These are phyloP conservation scores for Streptanthus diversifolius DNA, from an alignment of 345 rosid genomes.

Conservation along the genomic window DNA sequence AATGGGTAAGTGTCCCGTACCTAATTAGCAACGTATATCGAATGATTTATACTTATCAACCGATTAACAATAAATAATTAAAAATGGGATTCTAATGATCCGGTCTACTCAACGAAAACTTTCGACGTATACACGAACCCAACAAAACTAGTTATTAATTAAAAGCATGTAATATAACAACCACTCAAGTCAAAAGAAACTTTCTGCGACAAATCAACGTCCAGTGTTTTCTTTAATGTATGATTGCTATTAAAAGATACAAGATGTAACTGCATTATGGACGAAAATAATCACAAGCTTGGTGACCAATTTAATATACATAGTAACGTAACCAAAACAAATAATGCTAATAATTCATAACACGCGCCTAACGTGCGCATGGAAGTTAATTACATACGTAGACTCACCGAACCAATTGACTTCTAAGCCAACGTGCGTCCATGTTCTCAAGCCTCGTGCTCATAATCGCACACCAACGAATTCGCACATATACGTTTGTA, in stretches of 20 bases:
- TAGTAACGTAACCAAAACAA: not conserved
- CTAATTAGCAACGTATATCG: conserved; percentile 5
- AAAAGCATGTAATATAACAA: too few species aligned
- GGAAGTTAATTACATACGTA: conserved; percentile 2
- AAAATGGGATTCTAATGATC: conserved; percentile 10
- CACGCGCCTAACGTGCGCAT: conserved; percentile 7
- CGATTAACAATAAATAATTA: not conserved
- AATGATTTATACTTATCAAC: conserved; percentile 12
- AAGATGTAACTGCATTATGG: not conserved
- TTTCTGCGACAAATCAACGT: not conserved
- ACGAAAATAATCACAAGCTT: conserved; percentile 5
- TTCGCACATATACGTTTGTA: not conserved
- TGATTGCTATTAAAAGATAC: not conserved
- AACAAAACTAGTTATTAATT: not conserved
- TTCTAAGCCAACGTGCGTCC: conserved; percentile 38
- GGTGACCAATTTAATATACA: not conserved
- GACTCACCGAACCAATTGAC: conserved; percentile 24
- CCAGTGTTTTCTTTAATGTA: not conserved
- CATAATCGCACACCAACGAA: conserved; percentile 6
- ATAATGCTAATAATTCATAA: not conserved
- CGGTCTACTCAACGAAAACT: not conserved
- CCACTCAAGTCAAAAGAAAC: too few species aligned
- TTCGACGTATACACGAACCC: not conserved
- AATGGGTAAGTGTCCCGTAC: not conserved
- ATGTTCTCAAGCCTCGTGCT: conserved; percentile 29